Base-by-base conservation (phyloP, 768 basidiomycete species). In the Glaciozyma martinii region DNA sequence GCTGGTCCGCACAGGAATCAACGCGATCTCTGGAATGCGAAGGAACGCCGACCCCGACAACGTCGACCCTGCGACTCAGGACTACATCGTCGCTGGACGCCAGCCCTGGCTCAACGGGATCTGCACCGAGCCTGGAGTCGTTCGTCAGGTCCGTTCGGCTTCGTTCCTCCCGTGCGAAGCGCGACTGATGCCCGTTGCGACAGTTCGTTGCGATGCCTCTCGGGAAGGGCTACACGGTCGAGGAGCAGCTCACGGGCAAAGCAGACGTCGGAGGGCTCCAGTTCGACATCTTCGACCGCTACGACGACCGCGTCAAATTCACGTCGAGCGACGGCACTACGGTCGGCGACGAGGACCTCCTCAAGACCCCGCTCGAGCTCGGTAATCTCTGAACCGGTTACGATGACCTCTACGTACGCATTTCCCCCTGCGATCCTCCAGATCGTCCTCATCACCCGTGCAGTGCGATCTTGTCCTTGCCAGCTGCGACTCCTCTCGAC, bases 201-300 rank as follows among this genome's bases (percentile, higher is more conserved):
- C 56, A 56, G 40, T 56, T 56, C 40, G 56, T 56, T n/a, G 56
- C 56, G 40, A 56, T 43, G 56, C 56, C 56, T 15, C 56, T 56
- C 40, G 56, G 56, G 3, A 42, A 56, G 27, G 56, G 56, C 37
- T 56, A 56, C 56, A 56, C 56, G 23, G 56, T 56, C 56, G 56
- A 56, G 42, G 56, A 56, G 56, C 56, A 56, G 40, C 56, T 56
- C 56, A 56, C 56, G 3, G 56, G 56, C 21, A n/a, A 56, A 18
- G 40, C 56, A 3, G 27, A 56, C 5, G 42, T 56, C 56, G 56
- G 56, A 6, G 56, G 56, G 12, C n/a, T 56, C 25, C 56, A 56
- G 40, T 15, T 56, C 25, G 40, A 56, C 40, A 43, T 56, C 40
- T 42, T 56, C 25, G 56, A 56, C 19, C 25, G 21, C 47, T 49